phyloP scores from a whole-genome alignment of 805 yeast species.

The Yamadazyma ubonensis region DNA sequence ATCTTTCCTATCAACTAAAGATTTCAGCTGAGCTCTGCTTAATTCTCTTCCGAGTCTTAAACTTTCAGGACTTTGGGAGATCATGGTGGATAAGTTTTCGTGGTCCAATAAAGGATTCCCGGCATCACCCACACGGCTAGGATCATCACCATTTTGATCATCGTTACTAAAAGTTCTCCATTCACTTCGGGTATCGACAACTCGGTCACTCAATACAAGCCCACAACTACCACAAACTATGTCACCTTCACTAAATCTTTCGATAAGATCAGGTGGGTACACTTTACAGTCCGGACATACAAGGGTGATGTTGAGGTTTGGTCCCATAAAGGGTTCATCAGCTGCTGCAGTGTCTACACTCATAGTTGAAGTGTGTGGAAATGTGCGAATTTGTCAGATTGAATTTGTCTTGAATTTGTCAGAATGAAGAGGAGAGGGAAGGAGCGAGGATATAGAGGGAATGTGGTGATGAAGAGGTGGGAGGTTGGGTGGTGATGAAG shows the following conservation, averaged over 20 bases:
- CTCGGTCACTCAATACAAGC: slow-evolving; percentile 82
- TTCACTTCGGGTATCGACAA: slow-evolving; percentile 94
- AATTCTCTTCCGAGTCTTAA: slow-evolving; percentile 85
- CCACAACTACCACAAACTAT: slow-evolving; percentile 99
- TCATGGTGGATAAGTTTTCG: slow-evolving; percentile 88
- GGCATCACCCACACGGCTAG: slow-evolving; percentile 99
- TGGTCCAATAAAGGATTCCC: slow-evolving; percentile 89
- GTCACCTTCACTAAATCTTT: slow-evolving; percentile 95
- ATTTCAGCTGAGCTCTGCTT: slow-evolving; percentile 83
- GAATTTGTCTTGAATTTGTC: no score
- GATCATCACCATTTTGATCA: slow-evolving; percentile 97
- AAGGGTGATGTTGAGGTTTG: slow-evolving; percentile 82
- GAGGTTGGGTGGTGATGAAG: no score
- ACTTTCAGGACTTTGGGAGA: slow-evolving; percentile 83
- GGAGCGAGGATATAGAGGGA: no score
- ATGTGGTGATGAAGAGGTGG: no score
- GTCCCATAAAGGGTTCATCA: slow-evolving; percentile 50
- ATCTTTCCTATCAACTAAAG: slow-evolving; percentile 83
- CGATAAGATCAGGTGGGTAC: slow-evolving; percentile 92
- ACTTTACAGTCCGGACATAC: slow-evolving; percentile 96
- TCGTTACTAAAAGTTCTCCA: slow-evolving; percentile 99
- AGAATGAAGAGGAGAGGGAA: neutral
- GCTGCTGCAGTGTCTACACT: slow-evolving; percentile 9
- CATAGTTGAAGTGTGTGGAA: no score
- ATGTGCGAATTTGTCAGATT: no score